These are phyloP conservation scores for Tilletia walkeri DNA, from an alignment of 1,284 basidiomycete species.

Conservation along the genomic window DNA sequence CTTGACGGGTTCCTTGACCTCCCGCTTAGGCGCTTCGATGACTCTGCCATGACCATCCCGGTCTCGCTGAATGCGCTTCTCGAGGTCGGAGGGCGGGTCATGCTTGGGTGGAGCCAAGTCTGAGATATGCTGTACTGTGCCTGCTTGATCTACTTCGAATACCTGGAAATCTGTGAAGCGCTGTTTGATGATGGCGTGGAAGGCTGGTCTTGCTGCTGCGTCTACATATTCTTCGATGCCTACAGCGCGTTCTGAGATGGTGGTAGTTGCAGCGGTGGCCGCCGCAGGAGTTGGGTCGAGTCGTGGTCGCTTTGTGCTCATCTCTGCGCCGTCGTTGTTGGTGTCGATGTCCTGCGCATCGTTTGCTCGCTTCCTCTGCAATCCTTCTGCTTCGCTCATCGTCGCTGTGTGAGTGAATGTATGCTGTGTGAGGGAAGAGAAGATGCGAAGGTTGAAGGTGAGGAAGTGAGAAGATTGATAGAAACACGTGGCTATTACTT, in stretches of 20 bases:
- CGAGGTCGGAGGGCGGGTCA: constrained; percentile 16
- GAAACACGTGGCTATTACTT: no score
- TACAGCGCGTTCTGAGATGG: constrained; percentile 20
- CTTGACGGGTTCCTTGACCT: not conserved
- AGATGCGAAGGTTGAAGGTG: no score
- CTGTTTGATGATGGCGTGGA: constrained; percentile 52
- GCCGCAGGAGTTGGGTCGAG: no score
- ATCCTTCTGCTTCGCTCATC: no score
- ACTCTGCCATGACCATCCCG: not conserved
- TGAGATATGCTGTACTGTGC: constrained; percentile 33
- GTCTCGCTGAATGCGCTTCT: constrained; percentile 5
- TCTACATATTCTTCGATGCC: constrained; percentile 44
- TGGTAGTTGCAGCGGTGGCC: no score
- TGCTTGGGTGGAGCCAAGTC: constrained; percentile 35
- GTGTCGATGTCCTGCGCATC: no score
- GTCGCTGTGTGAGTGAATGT: no score
- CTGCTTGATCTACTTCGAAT: constrained; percentile 36
- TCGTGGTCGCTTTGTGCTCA: no score
- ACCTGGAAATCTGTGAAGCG: constrained; percentile 51
- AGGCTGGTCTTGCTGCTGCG: constrained; percentile 29
- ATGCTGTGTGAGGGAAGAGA: no score
- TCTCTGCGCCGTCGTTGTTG: no score
- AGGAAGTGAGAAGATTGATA: no score
- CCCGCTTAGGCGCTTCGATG: not conserved
- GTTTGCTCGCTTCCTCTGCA: no score